phyloP scores from a whole-genome alignment of 75 land plant species.

The Sequoia sempervirens region DNA sequence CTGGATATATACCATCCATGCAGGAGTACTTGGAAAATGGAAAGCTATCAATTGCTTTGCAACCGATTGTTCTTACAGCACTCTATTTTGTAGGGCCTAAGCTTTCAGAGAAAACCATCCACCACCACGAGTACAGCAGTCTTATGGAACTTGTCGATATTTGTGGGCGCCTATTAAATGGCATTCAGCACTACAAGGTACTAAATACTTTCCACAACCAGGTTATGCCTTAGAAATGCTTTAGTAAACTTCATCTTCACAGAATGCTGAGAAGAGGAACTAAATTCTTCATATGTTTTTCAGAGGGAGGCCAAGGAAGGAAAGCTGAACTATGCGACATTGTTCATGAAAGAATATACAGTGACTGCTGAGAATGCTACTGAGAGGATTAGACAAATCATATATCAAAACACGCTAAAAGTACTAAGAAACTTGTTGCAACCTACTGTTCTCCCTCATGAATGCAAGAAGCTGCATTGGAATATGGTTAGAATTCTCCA shows the following conservation, averaged over 20 bases:
- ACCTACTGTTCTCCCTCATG: constrained; percentile 43
- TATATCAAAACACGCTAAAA: constrained; percentile 36
- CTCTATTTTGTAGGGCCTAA: constrained; percentile 69
- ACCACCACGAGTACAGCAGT: constrained; percentile 30
- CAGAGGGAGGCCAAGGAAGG: constrained; percentile 75
- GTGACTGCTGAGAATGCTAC: constrained; percentile 33
- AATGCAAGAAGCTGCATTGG: constrained; percentile 71
- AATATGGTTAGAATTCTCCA: constrained; percentile 67
- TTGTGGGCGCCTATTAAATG: constrained; percentile 80
- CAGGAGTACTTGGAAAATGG: constrained; percentile 69
- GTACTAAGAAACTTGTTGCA: constrained; percentile 45
- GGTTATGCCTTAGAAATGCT: not conserved
- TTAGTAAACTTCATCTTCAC: not conserved
- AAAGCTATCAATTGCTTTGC: constrained; percentile 67
- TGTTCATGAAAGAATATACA: constrained; percentile 32
- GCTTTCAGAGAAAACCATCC: constrained; percentile 43
- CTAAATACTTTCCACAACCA: not conserved
- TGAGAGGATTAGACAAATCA: constrained; percentile 14
- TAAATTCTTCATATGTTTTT: constrained; percentile 1
- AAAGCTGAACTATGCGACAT: constrained; percentile 47
- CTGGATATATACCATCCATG: constrained; percentile 45
- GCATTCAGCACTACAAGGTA: constrained; percentile 71
- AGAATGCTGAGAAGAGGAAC: not conserved
- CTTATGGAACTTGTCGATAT: constrained; percentile 55
- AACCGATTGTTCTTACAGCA: constrained; percentile 69